Percentiles rank a stretch among this genome's conserved stretches.
These are phyloP conservation scores for Penicillium glabrum DNA, from an alignment of 2,329 filamentous ascomycete genomes.

Conservation along the genomic window DNA sequence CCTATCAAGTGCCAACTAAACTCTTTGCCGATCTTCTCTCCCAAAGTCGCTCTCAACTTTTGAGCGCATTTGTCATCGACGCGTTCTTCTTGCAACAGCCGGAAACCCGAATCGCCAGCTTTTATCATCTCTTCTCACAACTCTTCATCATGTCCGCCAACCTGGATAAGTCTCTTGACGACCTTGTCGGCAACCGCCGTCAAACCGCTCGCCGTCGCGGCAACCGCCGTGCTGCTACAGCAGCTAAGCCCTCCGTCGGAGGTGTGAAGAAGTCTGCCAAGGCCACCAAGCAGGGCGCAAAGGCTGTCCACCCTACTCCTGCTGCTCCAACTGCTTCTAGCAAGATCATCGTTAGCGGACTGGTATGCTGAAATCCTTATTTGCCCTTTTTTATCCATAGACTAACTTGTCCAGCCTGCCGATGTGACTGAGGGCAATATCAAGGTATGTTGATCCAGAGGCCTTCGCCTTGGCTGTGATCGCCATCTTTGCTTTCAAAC, in stretches of 20 bases:
- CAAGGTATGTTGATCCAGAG: constrained; percentile 99
- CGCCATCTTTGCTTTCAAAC: constrained; percentile 56
- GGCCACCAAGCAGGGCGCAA: constrained; percentile 42
- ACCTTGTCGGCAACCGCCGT: constrained; percentile 82
- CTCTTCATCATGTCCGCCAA: constrained; percentile 77
- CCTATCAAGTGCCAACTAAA: not conserved
- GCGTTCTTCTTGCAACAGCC: constrained; percentile 11
- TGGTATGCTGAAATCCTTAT: constrained; percentile 65
- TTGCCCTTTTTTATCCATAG: constrained; percentile 12
- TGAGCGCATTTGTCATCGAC: constrained; percentile 3
- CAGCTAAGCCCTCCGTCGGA: constrained; percentile 65
- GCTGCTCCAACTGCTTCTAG: constrained; percentile 68
- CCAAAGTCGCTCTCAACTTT: constrained; percentile 10
- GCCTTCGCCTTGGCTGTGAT: constrained; percentile 70
- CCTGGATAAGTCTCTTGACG: constrained; percentile 94
- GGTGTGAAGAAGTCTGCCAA: constrained; percentile 79
- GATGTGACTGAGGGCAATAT: constrained; percentile 97
- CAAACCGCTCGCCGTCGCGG: constrained; percentile 51
- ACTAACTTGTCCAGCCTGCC: constrained; percentile 71
- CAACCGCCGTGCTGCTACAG: constrained; percentile 45
- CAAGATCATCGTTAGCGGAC: constrained; percentile 98
- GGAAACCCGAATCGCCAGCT: constrained; percentile 15
- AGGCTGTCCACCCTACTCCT: constrained; percentile 64
- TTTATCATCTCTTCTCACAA: constrained; percentile 8
- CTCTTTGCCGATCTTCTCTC: constrained; percentile 5